Evolutionary conservation across 2,329 filamentous ascomycete genomes (phyloP).

Genomic region (Apiospora aurea): DNA sequence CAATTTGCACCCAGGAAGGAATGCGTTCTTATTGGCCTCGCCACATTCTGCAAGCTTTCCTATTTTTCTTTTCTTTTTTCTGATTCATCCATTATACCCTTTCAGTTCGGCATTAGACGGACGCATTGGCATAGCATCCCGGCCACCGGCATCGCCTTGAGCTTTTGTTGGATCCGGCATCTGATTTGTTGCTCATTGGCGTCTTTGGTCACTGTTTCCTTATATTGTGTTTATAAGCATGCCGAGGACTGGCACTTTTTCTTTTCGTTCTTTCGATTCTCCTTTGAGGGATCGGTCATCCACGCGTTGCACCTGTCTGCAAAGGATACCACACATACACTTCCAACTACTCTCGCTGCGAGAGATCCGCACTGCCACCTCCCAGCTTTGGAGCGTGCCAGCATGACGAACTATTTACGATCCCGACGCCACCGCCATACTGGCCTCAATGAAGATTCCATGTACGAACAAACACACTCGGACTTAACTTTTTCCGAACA

Average conservation of each 20-base stretch:
- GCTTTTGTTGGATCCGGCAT: slow-evolving; percentile 42
- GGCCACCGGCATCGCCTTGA: slow-evolving; percentile 39
- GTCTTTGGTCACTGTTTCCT: slow-evolving; percentile 31
- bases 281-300: slow-evolving; percentile 6
- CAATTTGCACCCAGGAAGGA: slow-evolving; percentile 12
- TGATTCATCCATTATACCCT: slow-evolving; percentile 36
- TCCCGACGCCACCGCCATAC: slow-evolving; percentile 31
- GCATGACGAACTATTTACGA: slow-evolving; percentile 29
- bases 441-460: slow-evolving; percentile 30
- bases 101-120: slow-evolving; percentile 39
- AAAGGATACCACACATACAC: slow-evolving; percentile 10
- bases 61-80: not conserved
- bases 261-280: slow-evolving; percentile 26
- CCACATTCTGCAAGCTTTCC: slow-evolving; percentile 21
- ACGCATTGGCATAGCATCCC: slow-evolving; percentile 43
- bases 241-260: slow-evolving; percentile 24
- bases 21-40: not conserved
- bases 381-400: slow-evolving; percentile 22
- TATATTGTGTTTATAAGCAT: slow-evolving; percentile 31
- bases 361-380: slow-evolving; percentile 30
- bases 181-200: slow-evolving; percentile 34
- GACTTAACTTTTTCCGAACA: slow-evolving; percentile 31
- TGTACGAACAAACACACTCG: slow-evolving; percentile 31
- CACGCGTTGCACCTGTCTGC: slow-evolving; percentile 10
- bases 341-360: slow-evolving; percentile 22